These are phyloP conservation scores for Parastagonospora avenae DNA, from an alignment of 2,329 filamentous ascomycete genomes.

Conservation along the genomic window DNA sequence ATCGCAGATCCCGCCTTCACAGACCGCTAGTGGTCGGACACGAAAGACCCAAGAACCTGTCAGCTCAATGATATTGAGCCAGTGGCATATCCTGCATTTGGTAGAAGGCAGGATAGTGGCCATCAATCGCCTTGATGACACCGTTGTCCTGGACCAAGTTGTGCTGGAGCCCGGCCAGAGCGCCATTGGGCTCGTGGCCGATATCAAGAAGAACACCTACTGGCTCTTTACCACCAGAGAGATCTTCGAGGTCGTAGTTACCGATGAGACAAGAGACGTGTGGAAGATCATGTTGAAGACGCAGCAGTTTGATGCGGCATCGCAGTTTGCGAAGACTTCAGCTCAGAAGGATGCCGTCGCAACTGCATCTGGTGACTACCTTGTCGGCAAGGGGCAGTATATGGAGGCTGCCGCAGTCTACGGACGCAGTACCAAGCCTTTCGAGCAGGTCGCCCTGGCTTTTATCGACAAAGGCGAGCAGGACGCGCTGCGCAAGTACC, in stretches of 20 bases:
- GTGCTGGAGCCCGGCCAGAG: constrained; percentile 81
- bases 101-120: constrained; percentile 83
- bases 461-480: constrained; percentile 90
- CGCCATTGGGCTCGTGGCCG: constrained; percentile 82
- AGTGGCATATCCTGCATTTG: constrained; percentile 89
- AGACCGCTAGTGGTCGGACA: constrained; percentile 67
- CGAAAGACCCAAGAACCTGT: constrained; percentile 73
- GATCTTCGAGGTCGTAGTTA: constrained; percentile 91
- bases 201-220: constrained; percentile 93
- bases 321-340: constrained; percentile 80
- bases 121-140: constrained; percentile 84
- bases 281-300: constrained; percentile 92
- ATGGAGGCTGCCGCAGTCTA: constrained; percentile 87
- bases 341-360: constrained; percentile 89
- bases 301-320: constrained; percentile 85
- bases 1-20: constrained; percentile 72
- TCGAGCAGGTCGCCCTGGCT: constrained; percentile 90
- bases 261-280: constrained; percentile 87
- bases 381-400: constrained; percentile 81
- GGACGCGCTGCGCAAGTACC: constrained; percentile 87
- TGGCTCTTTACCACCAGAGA: constrained; percentile 93
- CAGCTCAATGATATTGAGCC: constrained; percentile 80
- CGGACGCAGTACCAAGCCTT: constrained; percentile 93
- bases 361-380: constrained; percentile 86
- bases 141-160: constrained; percentile 83